These are phyloP conservation scores for Eragrostis tef DNA, from an alignment of 202 grass and related monocot species.

Conservation along the genomic window DNA sequence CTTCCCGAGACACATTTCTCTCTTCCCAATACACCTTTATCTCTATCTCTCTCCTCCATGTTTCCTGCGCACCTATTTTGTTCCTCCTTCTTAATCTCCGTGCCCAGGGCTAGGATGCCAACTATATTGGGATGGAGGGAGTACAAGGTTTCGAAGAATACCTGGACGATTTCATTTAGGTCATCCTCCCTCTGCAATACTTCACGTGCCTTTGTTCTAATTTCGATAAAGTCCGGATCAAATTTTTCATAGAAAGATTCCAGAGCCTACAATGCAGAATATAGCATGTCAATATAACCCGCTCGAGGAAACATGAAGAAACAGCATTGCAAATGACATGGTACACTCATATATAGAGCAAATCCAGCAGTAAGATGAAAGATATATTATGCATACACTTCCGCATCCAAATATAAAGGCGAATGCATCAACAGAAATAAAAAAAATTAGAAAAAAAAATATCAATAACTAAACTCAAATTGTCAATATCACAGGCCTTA, in stretches of 20 bases:
- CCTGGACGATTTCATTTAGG: conserved; percentile 98
- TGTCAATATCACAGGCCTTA: neutral
- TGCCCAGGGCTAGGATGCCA: too few species aligned
- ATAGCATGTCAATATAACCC: conserved; percentile 8
- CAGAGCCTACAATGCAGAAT: conserved; percentile 58
- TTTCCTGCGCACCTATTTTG: too few species aligned
- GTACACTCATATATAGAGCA: neutral
- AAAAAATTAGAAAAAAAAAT: too few species aligned
- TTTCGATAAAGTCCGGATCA: conserved; percentile 85
- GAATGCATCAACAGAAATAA: too few species aligned
- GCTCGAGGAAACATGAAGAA: conserved; percentile 11
- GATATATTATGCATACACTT: conserved; percentile 5
- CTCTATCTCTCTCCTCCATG: too few species aligned
- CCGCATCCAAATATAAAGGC: neutral
- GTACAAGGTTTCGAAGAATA: conserved; percentile 44
- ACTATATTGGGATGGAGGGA: too few species aligned
- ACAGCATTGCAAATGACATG: neutral
- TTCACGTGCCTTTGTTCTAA: conserved; percentile 94
- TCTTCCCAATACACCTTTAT: too few species aligned
- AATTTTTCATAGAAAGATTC: conserved; percentile 85
- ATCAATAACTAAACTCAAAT: too few species aligned
- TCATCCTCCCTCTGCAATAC: conserved; percentile 94
- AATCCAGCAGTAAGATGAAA: neutral
- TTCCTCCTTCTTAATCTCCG: too few species aligned
- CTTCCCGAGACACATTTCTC: too few species aligned